phyloP scores from a whole-genome alignment of 1,284 basidiomycete genomes.

The Naganishia albida region DNA sequence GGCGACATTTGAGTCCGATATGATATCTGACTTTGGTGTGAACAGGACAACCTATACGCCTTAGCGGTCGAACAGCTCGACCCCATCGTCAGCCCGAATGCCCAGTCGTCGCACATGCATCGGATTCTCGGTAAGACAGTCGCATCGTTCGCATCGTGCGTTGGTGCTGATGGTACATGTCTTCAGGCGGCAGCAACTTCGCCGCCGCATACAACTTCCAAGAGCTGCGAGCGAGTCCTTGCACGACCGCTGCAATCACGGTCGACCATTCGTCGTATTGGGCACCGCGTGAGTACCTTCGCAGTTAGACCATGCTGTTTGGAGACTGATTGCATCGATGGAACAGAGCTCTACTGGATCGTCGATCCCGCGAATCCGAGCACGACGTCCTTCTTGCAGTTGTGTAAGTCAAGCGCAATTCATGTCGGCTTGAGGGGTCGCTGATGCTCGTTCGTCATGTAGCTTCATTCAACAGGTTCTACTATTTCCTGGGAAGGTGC shows the following conservation, averaged over 20 bases:
- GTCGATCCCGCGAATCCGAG: constrained; percentile 16
- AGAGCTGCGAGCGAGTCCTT: constrained; percentile 37
- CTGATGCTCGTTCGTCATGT: constrained; percentile 6
- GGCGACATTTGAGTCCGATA: not conserved
- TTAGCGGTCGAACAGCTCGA: constrained; percentile 33
- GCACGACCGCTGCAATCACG: constrained; percentile 39
- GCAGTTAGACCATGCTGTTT: too few relatives aligned
- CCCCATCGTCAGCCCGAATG: constrained; percentile 35
- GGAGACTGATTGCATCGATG: not conserved
- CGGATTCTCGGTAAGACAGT: constrained; percentile 28
- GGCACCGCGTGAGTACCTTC: constrained; percentile 22
- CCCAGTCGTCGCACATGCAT: constrained; percentile 33
- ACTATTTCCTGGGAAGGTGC: constrained; percentile 34
- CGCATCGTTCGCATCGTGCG: too few relatives aligned
- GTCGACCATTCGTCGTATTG: constrained; percentile 44
- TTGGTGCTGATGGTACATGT: not conserved
- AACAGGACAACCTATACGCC: constrained; percentile 18
- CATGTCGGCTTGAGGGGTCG: not conserved
- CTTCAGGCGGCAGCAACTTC: constrained; percentile 32
- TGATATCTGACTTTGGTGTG: not conserved
- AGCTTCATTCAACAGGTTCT: constrained; percentile 33
- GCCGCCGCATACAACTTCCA: constrained; percentile 42
- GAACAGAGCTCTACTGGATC: constrained; percentile 31
- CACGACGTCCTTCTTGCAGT: constrained; percentile 3
- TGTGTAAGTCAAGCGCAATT: not conserved